Base-by-base conservation (phyloP, 768 basidiomycete species). In the Pluteus cervinus region DNA sequence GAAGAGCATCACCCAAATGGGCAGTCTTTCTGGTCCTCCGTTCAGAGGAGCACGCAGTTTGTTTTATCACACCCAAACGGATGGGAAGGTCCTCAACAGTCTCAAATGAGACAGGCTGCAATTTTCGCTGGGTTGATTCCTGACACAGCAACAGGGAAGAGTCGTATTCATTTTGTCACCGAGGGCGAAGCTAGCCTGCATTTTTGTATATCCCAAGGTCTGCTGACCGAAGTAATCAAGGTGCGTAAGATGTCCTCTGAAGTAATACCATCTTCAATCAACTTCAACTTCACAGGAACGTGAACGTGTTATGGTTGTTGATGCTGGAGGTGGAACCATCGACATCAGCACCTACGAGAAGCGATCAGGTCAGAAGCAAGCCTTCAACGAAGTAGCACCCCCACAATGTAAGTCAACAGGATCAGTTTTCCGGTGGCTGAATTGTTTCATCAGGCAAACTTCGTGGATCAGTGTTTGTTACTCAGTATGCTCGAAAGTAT, bases 111-210 rank as follows among this genome's bases (percentile, higher is more conserved):
- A 6, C 49, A 48, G 5, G 72, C 72, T 0, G 69, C 69, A 0
- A 47, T 64, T 4, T 28, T 51, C 18, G 74, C 66, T 0, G 67
- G 69, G 10, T 58, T 76, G 14, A 51, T 76, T 3, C 44, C 63
- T 0, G 43, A 60, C 37, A 54, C 48, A 0, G 36, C 53, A 5
- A 54, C 53, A 11, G 65, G 60, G 0, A 63, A 61, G n/a, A 49
- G 54, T 2, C 65, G 69, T 0, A 47, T 77, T 3, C 67, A 62
- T 5, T 66, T 78, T 35, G 63, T 76, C 12, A 77, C 74, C 0
- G 75, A 77, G 44, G 76, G 75, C 0, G 76, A 78, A 41, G 76
- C 76, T 0, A 70, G 69, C 45, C 44, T 76, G 7, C 68, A 77
- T 39, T 76, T 61, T 45, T 76, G 73, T 39, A 54, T 75, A 11